These are phyloP conservation scores for Arthonia radiata DNA, from an alignment of 495 filamentous ascomycete genomes.

Conservation along the genomic window DNA sequence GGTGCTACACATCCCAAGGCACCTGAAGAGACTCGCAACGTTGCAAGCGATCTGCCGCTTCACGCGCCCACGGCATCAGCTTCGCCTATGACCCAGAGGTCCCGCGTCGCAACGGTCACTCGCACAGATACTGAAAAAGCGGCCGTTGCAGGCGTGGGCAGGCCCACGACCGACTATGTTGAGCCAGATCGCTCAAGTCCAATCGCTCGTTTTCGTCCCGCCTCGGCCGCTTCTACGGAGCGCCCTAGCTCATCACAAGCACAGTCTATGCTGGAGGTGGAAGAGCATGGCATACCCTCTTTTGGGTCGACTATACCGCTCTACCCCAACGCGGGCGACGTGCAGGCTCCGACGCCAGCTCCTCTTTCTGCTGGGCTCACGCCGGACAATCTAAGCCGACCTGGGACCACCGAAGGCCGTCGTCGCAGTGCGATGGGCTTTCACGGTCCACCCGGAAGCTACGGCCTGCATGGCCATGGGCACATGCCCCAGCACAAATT, in stretches of 20 bases:
- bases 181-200: conserved; percentile 22
- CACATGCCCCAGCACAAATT: conserved; percentile 39
- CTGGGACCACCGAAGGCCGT: conserved; percentile 1
- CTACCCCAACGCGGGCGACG: conserved; percentile 81
- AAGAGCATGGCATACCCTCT: conserved; percentile 71
- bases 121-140: conserved; percentile 71
- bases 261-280: conserved; percentile 27
- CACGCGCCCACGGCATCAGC: conserved; percentile 80
- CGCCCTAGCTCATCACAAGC: conserved; percentile 22
- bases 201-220: conserved; percentile 26
- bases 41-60: conserved; percentile 59
- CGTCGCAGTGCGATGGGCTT: conserved; percentile 33
- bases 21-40: conserved; percentile 47
- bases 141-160: conserved; percentile 57
- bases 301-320: conserved; percentile 82
- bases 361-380: too few relatives aligned
- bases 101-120: conserved; percentile 55
- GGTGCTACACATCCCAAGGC: conserved; percentile 17
- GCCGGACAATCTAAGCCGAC: too few relatives aligned
- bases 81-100: conserved; percentile 50
- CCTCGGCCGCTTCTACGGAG: conserved; percentile 24
- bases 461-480: conserved; percentile 71
- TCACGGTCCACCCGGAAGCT: conserved; percentile 44
- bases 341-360: conserved; percentile 79
- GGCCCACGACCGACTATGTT: conserved; percentile 35